Evolutionary conservation across 2,329 filamentous ascomycete species (phyloP).

Genomic region (Teratosphaeria pseudoeucalypti): DNA sequence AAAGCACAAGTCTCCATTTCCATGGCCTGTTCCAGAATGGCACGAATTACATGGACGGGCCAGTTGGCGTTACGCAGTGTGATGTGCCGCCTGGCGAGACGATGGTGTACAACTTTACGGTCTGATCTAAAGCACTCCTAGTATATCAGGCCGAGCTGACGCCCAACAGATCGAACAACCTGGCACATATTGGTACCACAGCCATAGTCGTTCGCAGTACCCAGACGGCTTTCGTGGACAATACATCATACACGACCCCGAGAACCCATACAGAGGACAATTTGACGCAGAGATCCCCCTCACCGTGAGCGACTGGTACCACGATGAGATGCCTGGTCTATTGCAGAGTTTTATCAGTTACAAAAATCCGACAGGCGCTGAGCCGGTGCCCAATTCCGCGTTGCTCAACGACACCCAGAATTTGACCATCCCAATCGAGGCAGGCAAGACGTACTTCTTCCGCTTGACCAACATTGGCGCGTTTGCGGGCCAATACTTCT

Average conservation of each 20-base stretch:
- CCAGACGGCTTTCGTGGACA: constrained; percentile 60
- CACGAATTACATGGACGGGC: constrained; percentile 65
- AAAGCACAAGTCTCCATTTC: constrained; percentile 60
- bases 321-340: constrained; percentile 45
- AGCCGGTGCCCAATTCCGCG: constrained; percentile 56
- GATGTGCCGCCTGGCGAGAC: constrained; percentile 51
- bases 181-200: constrained; percentile 58
- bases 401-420: constrained; percentile 54
- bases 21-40: constrained; percentile 71
- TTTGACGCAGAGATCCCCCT: constrained; percentile 53
- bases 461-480: constrained; percentile 61
- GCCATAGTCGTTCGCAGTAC: constrained; percentile 53
- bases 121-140: constrained; percentile 20
- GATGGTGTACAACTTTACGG: constrained; percentile 59
- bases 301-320: constrained; percentile 66
- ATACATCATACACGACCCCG: constrained; percentile 52
- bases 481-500: constrained; percentile 62
- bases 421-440: constrained; percentile 34
- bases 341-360: constrained; percentile 45
- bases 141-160: constrained; percentile 19
- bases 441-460: constrained; percentile 51
- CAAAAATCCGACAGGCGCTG: constrained; percentile 47
- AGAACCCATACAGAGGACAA: constrained; percentile 42
- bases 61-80: constrained; percentile 57
- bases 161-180: constrained; percentile 36